Percentiles rank a stretch among this genome's conserved stretches.
Evolutionary conservation across 441 rosid genomes (phyloP).

Genomic region (Hura crepitans): DNA sequence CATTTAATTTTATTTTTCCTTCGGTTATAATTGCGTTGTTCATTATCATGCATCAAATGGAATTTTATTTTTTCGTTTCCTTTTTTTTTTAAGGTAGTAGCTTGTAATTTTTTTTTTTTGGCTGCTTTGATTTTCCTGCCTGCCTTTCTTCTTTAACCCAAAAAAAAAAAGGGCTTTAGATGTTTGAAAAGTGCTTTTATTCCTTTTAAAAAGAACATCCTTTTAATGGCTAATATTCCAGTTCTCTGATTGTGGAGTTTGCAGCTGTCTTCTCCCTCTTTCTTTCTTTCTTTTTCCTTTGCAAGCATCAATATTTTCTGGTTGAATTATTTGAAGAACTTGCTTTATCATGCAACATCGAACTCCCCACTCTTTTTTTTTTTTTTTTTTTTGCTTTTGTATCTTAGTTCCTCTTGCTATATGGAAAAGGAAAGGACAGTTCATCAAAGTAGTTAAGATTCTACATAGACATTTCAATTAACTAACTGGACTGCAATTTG

Average conservation of each 20-base stretch:
- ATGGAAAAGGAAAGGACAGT: no score
- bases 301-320: neutral
- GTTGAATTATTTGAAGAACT: neutral
- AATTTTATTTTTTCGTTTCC: neutral
- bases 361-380: neutral
- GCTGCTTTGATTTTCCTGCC: neutral
- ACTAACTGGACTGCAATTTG: neutral
- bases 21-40: neutral
- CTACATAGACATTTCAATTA: neutral
- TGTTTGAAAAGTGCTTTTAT: conserved; percentile 9
- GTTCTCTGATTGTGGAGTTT: neutral
- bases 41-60: conserved; percentile 14
- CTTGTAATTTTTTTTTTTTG: neutral
- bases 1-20: neutral
- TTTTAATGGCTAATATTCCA: neutral
- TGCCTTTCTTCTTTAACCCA: neutral
- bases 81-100: neutral
- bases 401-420: neutral
- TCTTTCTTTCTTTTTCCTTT: neutral
- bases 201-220: neutral
- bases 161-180: no score
- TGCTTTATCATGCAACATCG: neutral
- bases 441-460: neutral
- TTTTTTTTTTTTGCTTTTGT: neutral
- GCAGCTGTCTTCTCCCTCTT: conserved; percentile 4